Evolutionary conservation across 176 grass and related monocot species (phyloP).

Genomic region (Calamus simplicifolius): DNA sequence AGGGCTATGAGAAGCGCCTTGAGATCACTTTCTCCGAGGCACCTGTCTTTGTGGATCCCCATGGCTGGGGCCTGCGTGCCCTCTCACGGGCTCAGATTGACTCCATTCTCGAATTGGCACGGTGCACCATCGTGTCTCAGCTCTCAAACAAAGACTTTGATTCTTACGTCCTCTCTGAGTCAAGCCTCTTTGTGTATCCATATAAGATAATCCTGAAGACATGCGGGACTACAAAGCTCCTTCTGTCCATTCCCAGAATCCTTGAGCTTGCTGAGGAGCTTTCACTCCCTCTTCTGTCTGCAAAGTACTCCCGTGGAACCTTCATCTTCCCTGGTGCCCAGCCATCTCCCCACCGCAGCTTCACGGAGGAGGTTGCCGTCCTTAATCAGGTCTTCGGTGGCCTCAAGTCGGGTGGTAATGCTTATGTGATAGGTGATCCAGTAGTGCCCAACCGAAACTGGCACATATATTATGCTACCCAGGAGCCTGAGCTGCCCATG

Average conservation of each 20-base stretch:
- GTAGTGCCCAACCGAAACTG: constrained; percentile 20
- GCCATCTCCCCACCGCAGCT: constrained; percentile 30
- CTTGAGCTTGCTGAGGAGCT: constrained; percentile 30
- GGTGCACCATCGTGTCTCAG: constrained; percentile 35
- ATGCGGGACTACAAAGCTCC: constrained; percentile 39
- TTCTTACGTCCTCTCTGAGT: constrained; percentile 44
- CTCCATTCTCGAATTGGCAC: constrained; percentile 30
- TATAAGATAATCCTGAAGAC: constrained; percentile 35
- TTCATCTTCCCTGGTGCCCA: constrained; percentile 44
- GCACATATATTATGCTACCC: constrained; percentile 34
- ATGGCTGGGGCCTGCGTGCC: constrained; percentile 21
- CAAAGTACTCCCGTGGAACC: constrained; percentile 33
- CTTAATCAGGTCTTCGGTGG: constrained; percentile 25
- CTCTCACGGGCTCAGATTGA: constrained; percentile 28
- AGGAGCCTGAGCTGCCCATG: constrained; percentile 33
- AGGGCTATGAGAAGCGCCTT: constrained; percentile 41
- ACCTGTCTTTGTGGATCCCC: constrained; percentile 27
- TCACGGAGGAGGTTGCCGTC: constrained; percentile 32
- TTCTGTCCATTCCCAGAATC: constrained; percentile 34
- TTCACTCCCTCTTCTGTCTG: constrained; percentile 22
- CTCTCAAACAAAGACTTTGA: constrained; percentile 36
- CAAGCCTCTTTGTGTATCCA: constrained; percentile 35
- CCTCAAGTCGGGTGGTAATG: constrained; percentile 36
- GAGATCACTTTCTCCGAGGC: constrained; percentile 40
- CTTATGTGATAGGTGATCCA: constrained; percentile 23